A percentile compares a stretch with the other conserved stretches of the same genome.
These are phyloP conservation scores for Dothideomycetidae sp. DNA, from an alignment of 2,329 filamentous ascomycete genomes.

Conservation along the genomic window DNA sequence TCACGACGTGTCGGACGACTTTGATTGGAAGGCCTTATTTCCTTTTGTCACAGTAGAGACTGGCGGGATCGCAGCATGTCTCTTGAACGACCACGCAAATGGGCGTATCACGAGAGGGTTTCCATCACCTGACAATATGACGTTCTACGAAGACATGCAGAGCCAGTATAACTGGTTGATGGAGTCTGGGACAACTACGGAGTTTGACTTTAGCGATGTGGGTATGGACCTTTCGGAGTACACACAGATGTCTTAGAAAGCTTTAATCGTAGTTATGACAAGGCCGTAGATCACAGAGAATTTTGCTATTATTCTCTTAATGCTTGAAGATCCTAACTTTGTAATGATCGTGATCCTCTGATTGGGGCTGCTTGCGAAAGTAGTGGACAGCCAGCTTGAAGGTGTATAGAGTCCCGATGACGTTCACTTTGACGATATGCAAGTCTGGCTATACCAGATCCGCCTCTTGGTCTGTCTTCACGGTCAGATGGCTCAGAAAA, in stretches of 20 bases:
- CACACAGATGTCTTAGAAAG: background rate
- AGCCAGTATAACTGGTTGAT: constrained; percentile 1
- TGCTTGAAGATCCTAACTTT: too few species aligned
- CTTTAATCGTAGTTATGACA: too few species aligned
- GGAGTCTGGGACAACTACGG: background rate
- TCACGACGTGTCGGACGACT: background rate
- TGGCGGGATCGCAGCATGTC: background rate
- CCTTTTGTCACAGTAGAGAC: constrained; percentile 3
- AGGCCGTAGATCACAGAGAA: too few species aligned
- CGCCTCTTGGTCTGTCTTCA: constrained; percentile 16
- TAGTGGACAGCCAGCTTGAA: constrained; percentile 18
- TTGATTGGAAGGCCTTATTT: constrained; percentile 1
- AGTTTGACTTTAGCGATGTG: background rate
- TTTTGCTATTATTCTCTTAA: too few species aligned
- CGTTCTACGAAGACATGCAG: constrained; percentile 1
- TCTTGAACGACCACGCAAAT: background rate
- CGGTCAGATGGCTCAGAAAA: constrained; percentile 13
- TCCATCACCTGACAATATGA: constrained; percentile 1
- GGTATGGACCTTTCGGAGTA: too few species aligned
- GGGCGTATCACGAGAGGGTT: constrained; percentile 1
- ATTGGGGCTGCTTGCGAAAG: constrained; percentile 19
- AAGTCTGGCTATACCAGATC: constrained; percentile 15
- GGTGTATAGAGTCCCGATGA: constrained; percentile 13
- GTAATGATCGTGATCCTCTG: too few species aligned
- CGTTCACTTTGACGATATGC: constrained; percentile 13